A percentile compares a stretch with the other conserved stretches of the same genome.
Evolutionary conservation across 2,329 filamentous ascomycete species (phyloP).

Genomic region (Camillea tinctor): DNA sequence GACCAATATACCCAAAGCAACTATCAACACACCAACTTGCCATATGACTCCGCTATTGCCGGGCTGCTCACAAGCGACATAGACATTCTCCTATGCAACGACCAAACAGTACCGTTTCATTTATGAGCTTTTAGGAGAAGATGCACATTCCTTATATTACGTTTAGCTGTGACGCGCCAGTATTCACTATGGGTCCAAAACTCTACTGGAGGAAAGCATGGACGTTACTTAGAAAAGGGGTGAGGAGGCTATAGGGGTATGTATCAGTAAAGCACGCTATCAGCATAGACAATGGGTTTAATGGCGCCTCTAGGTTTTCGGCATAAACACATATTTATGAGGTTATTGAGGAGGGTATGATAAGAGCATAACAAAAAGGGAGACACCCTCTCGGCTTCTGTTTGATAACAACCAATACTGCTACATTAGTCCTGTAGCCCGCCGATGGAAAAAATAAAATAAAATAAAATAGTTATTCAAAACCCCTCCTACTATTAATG

Average conservation of each 20-base stretch:
- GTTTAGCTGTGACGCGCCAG: not conserved
- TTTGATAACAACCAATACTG: no score
- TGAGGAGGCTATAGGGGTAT: not conserved
- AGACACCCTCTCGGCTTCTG: no score
- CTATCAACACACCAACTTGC: slow-evolving; percentile 22
- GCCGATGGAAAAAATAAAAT: no score
- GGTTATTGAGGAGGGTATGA: no score
- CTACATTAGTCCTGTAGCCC: no score
- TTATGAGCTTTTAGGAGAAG: not conserved
- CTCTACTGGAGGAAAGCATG: no score
- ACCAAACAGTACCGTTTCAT: slow-evolving; percentile 4
- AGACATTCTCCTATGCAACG: slow-evolving; percentile 25
- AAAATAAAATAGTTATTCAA: no score
- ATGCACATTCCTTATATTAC: not conserved
- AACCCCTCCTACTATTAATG: no score
- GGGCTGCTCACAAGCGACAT: slow-evolving; percentile 17
- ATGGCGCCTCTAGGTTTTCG: not conserved
- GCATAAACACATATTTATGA: not conserved
- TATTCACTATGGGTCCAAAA: not conserved
- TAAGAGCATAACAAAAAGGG: no score
- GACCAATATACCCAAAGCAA: slow-evolving; percentile 29
- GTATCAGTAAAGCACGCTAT: not conserved
- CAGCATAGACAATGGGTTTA: not conserved
- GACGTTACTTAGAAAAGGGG: not conserved
- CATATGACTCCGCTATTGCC: slow-evolving; percentile 24